phyloP scores from a whole-genome alignment of 2,329 filamentous ascomycete species.

The Dactylella cylindrospora region DNA sequence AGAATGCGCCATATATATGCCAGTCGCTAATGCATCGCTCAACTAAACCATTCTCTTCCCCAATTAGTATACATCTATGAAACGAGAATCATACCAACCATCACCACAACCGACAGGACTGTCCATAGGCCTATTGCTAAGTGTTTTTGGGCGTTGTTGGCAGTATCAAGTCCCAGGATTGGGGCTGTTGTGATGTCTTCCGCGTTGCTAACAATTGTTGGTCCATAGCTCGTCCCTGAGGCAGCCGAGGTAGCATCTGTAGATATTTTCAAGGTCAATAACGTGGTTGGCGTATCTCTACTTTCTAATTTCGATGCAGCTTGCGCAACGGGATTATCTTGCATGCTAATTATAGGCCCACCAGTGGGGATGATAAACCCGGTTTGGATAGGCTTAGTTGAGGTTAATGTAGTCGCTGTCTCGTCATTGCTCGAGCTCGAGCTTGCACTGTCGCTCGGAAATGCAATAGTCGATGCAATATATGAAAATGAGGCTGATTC shows the following conservation, averaged over 20 bases:
- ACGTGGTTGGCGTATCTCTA: conserved; percentile 16
- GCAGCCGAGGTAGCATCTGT: neutral
- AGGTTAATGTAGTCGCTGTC: neutral
- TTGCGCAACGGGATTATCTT: neutral
- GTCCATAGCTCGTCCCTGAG: neutral
- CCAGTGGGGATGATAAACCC: conserved; percentile 12
- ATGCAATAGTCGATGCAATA: conserved; percentile 6
- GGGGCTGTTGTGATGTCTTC: too few relatives aligned
- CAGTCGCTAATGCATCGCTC: too few relatives aligned
- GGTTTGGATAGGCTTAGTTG: conserved; percentile 5
- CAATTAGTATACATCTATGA: too few relatives aligned
- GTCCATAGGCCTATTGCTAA: too few relatives aligned
- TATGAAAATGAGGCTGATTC: neutral
- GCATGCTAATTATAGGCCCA: neutral
- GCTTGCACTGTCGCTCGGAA: conserved; percentile 1
- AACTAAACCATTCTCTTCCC: too few relatives aligned
- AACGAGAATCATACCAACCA: too few relatives aligned
- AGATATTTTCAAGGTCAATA: conserved; percentile 2
- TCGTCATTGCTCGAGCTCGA: too few relatives aligned
- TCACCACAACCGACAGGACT: too few relatives aligned
- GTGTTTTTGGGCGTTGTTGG: too few relatives aligned
- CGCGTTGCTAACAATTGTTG: neutral
- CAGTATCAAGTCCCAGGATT: too few relatives aligned
- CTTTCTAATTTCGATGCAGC: neutral
- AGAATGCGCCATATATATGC: too few relatives aligned